These are phyloP conservation scores for Aspergillus fructus DNA, from an alignment of 2,329 filamentous ascomycete genomes.

Conservation along the genomic window DNA sequence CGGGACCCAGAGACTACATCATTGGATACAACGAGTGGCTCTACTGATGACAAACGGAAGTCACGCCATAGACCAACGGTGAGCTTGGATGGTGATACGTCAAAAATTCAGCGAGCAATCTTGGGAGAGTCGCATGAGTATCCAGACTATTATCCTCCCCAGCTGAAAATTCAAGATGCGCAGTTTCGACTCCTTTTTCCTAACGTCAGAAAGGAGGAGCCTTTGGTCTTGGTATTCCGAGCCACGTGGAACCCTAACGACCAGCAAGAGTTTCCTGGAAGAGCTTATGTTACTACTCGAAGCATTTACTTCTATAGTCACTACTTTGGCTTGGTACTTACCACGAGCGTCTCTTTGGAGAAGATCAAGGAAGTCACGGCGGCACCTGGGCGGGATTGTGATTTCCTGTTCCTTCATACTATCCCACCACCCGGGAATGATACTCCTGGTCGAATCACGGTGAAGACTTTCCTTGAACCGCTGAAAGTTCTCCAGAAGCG, in stretches of 20 bases:
- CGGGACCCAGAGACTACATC: conserved; percentile 20
- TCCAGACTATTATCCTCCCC: conserved; percentile 75
- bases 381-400: conserved; percentile 84
- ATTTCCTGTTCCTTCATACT: conserved; percentile 85
- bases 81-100: conserved; percentile 51
- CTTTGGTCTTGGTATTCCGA: conserved; percentile 86
- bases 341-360: conserved; percentile 72
- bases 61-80: conserved; percentile 55
- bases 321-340: conserved; percentile 84
- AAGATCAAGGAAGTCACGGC: conserved; percentile 86
- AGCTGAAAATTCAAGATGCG: conserved; percentile 81
- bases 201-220: conserved; percentile 71
- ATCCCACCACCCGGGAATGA: conserved; percentile 62
- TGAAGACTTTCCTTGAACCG: conserved; percentile 92
- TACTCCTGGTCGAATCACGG: conserved; percentile 71
- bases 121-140: conserved; percentile 52
- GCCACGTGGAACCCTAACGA: conserved; percentile 83
- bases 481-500: conserved; percentile 77
- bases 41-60: conserved; percentile 25
- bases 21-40: conserved; percentile 20
- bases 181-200: conserved; percentile 94
- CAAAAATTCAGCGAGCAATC: conserved; percentile 35
- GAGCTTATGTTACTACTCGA: conserved; percentile 82
- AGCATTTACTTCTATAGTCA: conserved; percentile 97
- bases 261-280: conserved; percentile 74